Base-by-base conservation (phyloP, 345 rosid genomes). In the Alliaria petiolata region DNA sequence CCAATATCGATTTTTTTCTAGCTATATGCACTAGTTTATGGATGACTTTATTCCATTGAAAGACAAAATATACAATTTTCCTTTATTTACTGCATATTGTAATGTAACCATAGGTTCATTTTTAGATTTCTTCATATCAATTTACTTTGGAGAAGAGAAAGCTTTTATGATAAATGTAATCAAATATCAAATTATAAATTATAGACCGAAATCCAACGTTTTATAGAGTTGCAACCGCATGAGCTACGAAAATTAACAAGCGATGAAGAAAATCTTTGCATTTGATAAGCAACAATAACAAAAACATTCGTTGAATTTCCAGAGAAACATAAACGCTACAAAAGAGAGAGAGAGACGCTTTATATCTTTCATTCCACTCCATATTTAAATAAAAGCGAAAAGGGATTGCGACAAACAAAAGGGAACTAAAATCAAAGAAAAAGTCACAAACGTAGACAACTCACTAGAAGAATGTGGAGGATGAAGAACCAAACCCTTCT, bases 401-500 rank as follows among this genome's bases (percentile, higher is more conserved):
- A 54, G 13, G 13, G 49, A 63, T 35, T 47, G 15, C 1, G 14
- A 70, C 45, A 69, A 69, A 16, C 65, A 35, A 38, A 43, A 19
- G 15, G 13, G 13, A 8, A 52, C n/a, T 28, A 52, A 28, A 28
- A 16, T 3, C 22, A 54, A 31, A 30, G 22, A 62, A 44, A 20
- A 62, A 42, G 55, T 44, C 45, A 14, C 25, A 55, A 54, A 72
- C 77, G 26, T 65, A 33, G 30, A 40, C 53, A 74, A 15, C 40
- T 66, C 30, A 40, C 34, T 56, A 67, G 63, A 75, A 67, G 25
- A 52, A 60, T 25, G 51, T 46, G 17, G 77, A 45, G 34, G 65
- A 7, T 17, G 61, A 36, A 52, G 56, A 60, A 28, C 52, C 57
- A 60, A 67, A 67, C 69, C 45, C 78, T 34, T 59, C 43, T 35